Evolutionary conservation across 75 land plant genomes (phyloP), one percentile per base, ranked within the genome.

Genomic region (Pinus taeda): DNA sequence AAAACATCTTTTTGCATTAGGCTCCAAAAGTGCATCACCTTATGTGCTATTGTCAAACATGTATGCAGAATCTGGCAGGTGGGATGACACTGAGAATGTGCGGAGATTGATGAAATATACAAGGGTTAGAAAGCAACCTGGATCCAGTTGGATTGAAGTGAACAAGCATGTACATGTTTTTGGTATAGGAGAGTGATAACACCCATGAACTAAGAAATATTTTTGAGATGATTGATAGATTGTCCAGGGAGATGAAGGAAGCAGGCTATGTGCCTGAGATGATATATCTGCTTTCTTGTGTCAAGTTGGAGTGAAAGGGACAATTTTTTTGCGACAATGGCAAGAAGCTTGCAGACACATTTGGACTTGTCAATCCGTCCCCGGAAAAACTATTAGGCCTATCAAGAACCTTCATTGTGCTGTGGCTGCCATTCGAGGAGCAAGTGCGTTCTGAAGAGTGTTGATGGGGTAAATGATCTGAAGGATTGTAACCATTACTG

Each of bases 101-200:
- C 74, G 90, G 79, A 73, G 67, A 18, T 15, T 26, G 18, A 87
- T 87, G 89, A 76, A 74, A 60, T 71, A 57, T 58, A 66, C 63
- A 4, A 63, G 78, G 21, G 59, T 87, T 22, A 74, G 73, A 49
- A 88, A 88, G 67, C 57, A 36, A 18, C 71, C 67, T 7, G 90
- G 90, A 15, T 76, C 74, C 58, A 88, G 90, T 59, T 88, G 88
- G 90, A 72, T 88, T 76, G 90, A 90, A 78, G 62, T 90, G 56
- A 67, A 59, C 4, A 80, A 80, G 57, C 49, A 15, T 18, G 55
- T 85, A 22, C 83, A 90, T 71, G 82, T 79, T 21, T 90, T 90
- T 62, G 79, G 71, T 55, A 81, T 89, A 6, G 87, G 87, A 45
- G 92, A 88, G 60, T 59, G 78, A 21, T 78, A 81, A 15, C 85